Percentiles rank a stretch among this genome's conserved stretches.
Conservation (phyloP, 2,329 filamentous ascomycete species). For the Ceratocystis huliohia region DNA sequence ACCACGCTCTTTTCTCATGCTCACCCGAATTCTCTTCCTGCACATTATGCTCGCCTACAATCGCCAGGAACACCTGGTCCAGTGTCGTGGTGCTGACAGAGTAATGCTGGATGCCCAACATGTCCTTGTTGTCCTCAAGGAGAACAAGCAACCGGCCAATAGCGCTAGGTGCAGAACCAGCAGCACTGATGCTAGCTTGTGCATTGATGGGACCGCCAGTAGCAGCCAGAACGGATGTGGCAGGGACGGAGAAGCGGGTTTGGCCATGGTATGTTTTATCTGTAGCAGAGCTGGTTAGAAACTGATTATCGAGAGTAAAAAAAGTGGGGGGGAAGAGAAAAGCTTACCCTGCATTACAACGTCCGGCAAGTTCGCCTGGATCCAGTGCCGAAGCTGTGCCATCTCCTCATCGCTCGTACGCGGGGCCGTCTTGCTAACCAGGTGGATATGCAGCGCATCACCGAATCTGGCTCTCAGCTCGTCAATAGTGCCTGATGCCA, state of each 20-base stretch:
- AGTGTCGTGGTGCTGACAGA: constrained; percentile 76
- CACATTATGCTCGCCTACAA: constrained; percentile 69
- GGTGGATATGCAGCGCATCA: constrained; percentile 65
- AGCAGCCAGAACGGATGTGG: constrained; percentile 28
- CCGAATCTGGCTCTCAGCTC: constrained; percentile 63
- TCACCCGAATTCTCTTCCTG: constrained; percentile 54
- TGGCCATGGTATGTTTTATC: constrained; percentile 72
- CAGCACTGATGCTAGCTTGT: background rate
- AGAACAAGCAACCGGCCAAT: constrained; percentile 58
- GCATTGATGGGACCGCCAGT: background rate
- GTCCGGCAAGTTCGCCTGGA: constrained; percentile 45
- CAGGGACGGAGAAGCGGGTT: constrained; percentile 67
- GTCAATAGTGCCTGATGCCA: constrained; percentile 67
- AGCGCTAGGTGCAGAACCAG: constrained; percentile 30
- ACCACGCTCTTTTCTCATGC: constrained; percentile 24
- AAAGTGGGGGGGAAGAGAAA: no score
- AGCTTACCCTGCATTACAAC: constrained; percentile 47
- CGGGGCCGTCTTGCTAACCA: constrained; percentile 63
- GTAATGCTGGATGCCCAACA: constrained; percentile 69
- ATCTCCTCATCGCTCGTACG: constrained; percentile 60
- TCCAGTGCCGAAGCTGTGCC: constrained; percentile 51
- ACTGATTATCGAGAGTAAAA: background rate
- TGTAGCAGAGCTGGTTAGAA: constrained; percentile 11
- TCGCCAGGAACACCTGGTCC: constrained; percentile 79
- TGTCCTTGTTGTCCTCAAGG: constrained; percentile 57